Evolutionary conservation across 2,329 filamentous ascomycete species (phyloP), one percentile per base, ranked within the genome.

Genomic region (Cordyceps farinosa): DNA sequence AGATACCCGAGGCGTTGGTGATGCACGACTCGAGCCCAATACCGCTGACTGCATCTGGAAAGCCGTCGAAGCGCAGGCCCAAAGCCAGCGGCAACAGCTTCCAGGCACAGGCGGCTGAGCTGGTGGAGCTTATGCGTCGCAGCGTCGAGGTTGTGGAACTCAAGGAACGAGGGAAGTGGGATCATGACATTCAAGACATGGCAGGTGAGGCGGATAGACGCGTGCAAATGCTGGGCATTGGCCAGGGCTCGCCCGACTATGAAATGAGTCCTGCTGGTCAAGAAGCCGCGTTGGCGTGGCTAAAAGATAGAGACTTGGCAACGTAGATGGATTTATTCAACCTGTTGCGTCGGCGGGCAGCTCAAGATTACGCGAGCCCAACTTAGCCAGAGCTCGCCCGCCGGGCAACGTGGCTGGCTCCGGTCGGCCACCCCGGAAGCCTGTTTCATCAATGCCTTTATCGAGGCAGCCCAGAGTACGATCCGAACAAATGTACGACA

Each of bases 1-100:
- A 75, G 65, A 77, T 86, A 5, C 84, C 84, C 2, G 72, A 79
- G 45, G 75, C 78, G 1, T 69, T 86, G 10, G 69, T 87, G 0
- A 66, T 86, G 38, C 76, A 84, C 68, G 78, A 81, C 50, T 68
- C 72, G 0, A 64, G 71, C 2, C 70, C 74, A 2, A 52, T 44
- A 7, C 56, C 68, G 11, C 63, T 36, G 29, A 59, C 64, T 54
- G 67, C 68, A n/a, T 65, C 67, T 7, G 54, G 63, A 15, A 67
- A 65, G 62, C 65, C 66, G 47, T 62, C 63, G 52, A 61, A 59
- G 32, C 54, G 53, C 48, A 59, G 42, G 48, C 6, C 66, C 4
- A 70, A 64, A 27, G 65, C 64, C 4, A 64, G 45, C 4, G 73
- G 74, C 9, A 80, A 85, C 69, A 80, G 71, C 15, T 82, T 84